Conservation (phyloP, 2,329 filamentous ascomycete genomes). For the Trichoderma sp. region DNA sequence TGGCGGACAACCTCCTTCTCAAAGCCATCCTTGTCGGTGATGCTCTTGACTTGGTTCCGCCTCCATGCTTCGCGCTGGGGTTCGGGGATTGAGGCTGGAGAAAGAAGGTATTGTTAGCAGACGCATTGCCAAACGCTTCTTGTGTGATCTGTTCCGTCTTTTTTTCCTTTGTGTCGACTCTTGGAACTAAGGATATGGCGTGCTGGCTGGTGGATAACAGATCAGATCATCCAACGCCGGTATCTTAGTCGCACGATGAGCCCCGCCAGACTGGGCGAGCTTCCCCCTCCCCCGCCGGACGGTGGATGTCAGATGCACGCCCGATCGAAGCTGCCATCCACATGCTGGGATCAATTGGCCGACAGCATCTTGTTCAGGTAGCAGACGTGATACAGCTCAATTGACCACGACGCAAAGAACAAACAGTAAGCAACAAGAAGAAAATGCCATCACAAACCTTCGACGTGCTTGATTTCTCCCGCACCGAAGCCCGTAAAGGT, state of each 20-base stretch:
- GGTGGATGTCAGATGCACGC: background rate
- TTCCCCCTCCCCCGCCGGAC: conserved; percentile 20
- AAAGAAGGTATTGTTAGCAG: background rate
- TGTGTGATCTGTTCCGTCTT: background rate
- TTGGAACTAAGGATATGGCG: background rate
- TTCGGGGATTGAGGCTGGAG: conserved; percentile 76
- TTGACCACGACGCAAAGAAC: background rate
- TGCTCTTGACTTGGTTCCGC: conserved; percentile 63
- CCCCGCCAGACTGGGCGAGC: conserved; percentile 22
- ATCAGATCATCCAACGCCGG: background rate
- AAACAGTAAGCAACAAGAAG: background rate
- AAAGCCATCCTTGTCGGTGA: conserved; percentile 80
- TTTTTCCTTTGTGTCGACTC: background rate
- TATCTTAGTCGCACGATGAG: conserved; percentile 20
- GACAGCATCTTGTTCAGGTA: background rate
- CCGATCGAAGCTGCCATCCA: background rate
- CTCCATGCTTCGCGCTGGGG: conserved; percentile 80
- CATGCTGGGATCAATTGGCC: background rate
- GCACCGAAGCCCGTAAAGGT: conserved; percentile 94
- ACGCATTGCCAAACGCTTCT: background rate
- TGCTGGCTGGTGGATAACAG: background rate
- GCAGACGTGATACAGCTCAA: background rate
- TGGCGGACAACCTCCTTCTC: conserved; percentile 86
- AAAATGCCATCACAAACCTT: conserved; percentile 58
- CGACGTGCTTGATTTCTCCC: conserved; percentile 88